Base-by-base conservation (phyloP, 805 yeast species). In the Lachancea mirantina region DNA sequence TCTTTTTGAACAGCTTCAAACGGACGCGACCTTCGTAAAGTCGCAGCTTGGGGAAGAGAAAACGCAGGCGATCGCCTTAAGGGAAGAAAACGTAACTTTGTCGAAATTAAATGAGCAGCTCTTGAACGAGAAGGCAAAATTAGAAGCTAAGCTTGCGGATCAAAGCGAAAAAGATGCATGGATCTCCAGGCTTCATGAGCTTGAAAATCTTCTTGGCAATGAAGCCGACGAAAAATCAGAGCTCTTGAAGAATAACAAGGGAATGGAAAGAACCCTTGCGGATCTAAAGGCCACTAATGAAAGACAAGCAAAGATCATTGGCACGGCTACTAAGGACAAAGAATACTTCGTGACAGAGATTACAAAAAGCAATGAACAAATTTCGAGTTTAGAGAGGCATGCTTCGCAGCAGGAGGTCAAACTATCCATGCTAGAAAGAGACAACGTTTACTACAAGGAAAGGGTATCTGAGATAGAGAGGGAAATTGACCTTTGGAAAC, bases 71-170 rank as follows among this genome's bases (percentile, higher is more conserved):
- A 60, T 78, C 36, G 73, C 76, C 30, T 55, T 76, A 4, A 58
- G 64, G 15, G 84, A 82, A 52, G 92, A 82, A 49, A 80, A 78
- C 46, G 76, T 75, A 46, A 70, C 80, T 1, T 50, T 81, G 26
- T 72, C 70, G 17, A 76, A 67, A 40, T 68, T 66, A 38, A 75
- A 78, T 45, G 57, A 57, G 21, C 74, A 75, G 30, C 55, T 81
- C 40, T 19, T 28, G 7, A 35, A 39, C 10, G 71, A 72, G 42
- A 59, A 73, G 8, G 52, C 61, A 18, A 63, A 59, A 5, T 47
- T 72, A 17, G 77, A 77, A 42, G 61, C 57, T 1, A 70, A 72
- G 38, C 54, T 72, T 14, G 64, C 66, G 32, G 65, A 67, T 35
- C 62, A 68, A 17, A 68, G 69, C 23, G 79, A 76, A 45, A 67